A percentile compares a stretch with the other conserved stretches of the same genome.
Conservation (phyloP, 345 rosid species). For the Eucalyptus cloeziana region DNA sequence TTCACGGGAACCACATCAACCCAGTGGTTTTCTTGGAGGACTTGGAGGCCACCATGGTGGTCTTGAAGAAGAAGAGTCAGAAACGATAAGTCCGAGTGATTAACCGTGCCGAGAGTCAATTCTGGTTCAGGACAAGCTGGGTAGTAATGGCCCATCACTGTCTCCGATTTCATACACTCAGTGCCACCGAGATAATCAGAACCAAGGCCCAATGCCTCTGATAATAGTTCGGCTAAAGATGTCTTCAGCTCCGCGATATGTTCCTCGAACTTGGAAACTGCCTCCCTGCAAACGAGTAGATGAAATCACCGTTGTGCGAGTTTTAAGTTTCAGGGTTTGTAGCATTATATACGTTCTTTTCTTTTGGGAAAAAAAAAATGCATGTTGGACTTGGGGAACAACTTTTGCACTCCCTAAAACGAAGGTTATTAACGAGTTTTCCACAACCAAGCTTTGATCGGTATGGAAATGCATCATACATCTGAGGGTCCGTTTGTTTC, state of each 20-base stretch:
- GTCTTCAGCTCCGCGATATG: constrained; percentile 8
- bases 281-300: constrained; percentile 9
- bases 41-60: constrained; percentile 31
- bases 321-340: not conserved
- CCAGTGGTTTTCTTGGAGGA: constrained; percentile 30
- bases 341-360: not conserved
- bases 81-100: constrained; percentile 35
- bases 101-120: constrained; percentile 19
- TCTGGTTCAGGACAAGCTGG: constrained; percentile 47
- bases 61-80: constrained; percentile 39
- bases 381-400: not conserved
- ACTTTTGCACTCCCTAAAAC: not conserved
- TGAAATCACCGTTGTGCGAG: not conserved
- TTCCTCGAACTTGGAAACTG: constrained; percentile 22
- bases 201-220: constrained; percentile 31
- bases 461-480: not conserved
- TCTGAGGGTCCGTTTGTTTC: no score
- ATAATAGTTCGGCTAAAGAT: constrained; percentile 12
- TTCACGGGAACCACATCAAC: constrained; percentile 20
- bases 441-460: not conserved
- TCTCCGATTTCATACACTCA: constrained; percentile 38
- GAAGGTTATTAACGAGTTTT: not conserved
- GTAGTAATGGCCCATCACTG: constrained; percentile 29
- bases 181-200: constrained; percentile 14
- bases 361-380: not conserved